Evolutionary conservation across 192 early-diverging fungal species (phyloP).

Genomic region (Rhizoclosmatium globosum): DNA sequence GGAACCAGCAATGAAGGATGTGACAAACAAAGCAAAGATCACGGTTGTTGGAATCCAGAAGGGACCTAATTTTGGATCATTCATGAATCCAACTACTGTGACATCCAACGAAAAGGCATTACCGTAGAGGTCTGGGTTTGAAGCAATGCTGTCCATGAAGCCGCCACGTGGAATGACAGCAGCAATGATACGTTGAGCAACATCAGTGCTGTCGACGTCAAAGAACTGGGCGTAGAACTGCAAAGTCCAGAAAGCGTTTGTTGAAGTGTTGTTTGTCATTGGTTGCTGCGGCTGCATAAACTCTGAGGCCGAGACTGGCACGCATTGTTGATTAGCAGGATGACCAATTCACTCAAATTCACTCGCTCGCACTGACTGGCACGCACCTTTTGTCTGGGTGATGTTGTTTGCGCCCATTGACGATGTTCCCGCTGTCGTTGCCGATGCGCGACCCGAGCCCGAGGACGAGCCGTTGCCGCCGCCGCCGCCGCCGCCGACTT

Average conservation of each 20-base stretch:
- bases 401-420: not conserved
- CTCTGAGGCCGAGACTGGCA: not conserved
- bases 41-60: conserved; percentile 98
- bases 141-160: conserved; percentile 80
- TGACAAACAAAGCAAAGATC: conserved; percentile 95
- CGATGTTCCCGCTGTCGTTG: too few relatives aligned
- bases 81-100: too few relatives aligned
- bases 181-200: conserved; percentile 51
- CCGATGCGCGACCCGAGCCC: not conserved
- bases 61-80: conserved; percentile 64
- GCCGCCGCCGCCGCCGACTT: conserved; percentile 19
- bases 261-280: conserved; percentile 31
- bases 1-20: conserved; percentile 86
- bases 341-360: too few relatives aligned
- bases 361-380: too few relatives aligned
- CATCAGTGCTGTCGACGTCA: conserved; percentile 91
- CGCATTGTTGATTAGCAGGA: not conserved
- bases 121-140: conserved; percentile 96
- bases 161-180: conserved; percentile 38
- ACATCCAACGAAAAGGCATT: not conserved
- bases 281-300: conserved; percentile 23
- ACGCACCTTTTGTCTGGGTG: not conserved
- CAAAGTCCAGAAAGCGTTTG: conserved; percentile 78
- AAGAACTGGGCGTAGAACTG: conserved; percentile 93
- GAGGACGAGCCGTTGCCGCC: not conserved